Conservation (phyloP, 306 rosid genomes). For the Trichosanthes cucumerina region DNA sequence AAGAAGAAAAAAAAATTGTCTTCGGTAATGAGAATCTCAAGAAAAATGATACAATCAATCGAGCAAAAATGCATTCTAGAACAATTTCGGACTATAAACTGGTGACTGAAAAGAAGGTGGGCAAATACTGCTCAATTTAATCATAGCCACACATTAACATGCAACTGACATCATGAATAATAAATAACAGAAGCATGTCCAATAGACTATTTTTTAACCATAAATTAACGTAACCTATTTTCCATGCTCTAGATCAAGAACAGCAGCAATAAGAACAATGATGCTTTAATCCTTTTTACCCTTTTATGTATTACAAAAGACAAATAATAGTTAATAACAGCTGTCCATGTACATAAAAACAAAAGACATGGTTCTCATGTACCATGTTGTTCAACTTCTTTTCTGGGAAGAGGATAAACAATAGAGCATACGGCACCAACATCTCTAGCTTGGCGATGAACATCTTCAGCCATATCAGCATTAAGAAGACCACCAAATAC, state of each 20-base stretch:
- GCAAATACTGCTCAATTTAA: background rate
- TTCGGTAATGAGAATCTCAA: background rate
- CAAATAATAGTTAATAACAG: background rate
- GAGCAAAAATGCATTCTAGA: background rate
- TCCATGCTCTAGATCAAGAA: background rate
- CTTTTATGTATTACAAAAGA: background rate
- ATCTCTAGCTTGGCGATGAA: conserved; percentile 57
- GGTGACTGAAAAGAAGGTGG: background rate
- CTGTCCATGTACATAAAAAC: background rate
- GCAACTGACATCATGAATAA: background rate
- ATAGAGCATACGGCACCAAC: conserved; percentile 59
- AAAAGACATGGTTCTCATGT: background rate
- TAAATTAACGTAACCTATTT: background rate
- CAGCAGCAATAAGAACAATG: background rate
- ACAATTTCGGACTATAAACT: background rate
- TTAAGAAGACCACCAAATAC: conserved; percentile 67
- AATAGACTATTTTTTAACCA: background rate
- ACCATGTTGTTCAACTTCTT: conserved; percentile 68
- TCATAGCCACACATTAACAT: background rate
- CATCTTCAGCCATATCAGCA: conserved; percentile 66
- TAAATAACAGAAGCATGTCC: background rate
- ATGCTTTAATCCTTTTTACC: background rate
- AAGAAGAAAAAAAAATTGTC: background rate
- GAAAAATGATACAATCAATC: background rate
- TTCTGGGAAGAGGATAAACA: conserved; percentile 68